A percentile compares a stretch with the other conserved stretches of the same genome.
phyloP scores from a whole-genome alignment of 1,284 basidiomycete species.

The Xerocomus nothofagi region DNA sequence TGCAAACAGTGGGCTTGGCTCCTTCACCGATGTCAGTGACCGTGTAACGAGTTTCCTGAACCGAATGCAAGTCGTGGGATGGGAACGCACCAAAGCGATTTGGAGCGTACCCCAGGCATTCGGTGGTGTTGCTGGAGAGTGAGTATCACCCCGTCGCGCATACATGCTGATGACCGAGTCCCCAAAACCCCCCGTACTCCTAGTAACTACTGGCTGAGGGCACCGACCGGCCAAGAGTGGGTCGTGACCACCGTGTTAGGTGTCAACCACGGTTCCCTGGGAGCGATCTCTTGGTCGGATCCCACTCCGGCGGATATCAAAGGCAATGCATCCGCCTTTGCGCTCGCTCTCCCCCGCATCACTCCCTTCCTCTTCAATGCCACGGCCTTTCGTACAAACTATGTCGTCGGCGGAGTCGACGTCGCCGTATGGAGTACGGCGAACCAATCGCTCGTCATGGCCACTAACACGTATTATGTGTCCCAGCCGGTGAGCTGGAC shows the following conservation, averaged over 20 bases:
- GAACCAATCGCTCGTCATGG: constrained; percentile 41
- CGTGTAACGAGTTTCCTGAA: constrained; percentile 64
- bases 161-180: neutral
- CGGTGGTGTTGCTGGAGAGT: constrained; percentile 54
- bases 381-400: constrained; percentile 27
- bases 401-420: constrained; percentile 39
- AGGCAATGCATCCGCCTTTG: constrained; percentile 54
- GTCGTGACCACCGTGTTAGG: constrained; percentile 60
- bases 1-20: constrained; percentile 30
- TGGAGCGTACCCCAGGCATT: constrained; percentile 82
- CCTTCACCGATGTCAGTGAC: constrained; percentile 54
- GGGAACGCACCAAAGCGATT: constrained; percentile 52
- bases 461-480: constrained; percentile 42
- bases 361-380: constrained; percentile 43
- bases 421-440: constrained; percentile 43
- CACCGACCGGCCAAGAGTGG: constrained; percentile 68
- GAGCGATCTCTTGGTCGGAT: constrained; percentile 69
- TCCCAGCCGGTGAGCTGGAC: constrained; percentile 26
- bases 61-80: constrained; percentile 58
- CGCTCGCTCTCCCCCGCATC: constrained; percentile 42
- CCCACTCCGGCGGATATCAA: constrained; percentile 65
- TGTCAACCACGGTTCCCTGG: constrained; percentile 70
- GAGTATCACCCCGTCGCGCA: constrained; percentile 24
- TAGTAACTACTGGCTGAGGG: constrained; percentile 64
- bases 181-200: neutral